phyloP scores from a whole-genome alignment of 1,284 basidiomycete species.

The Porogramme epimiltina region DNA sequence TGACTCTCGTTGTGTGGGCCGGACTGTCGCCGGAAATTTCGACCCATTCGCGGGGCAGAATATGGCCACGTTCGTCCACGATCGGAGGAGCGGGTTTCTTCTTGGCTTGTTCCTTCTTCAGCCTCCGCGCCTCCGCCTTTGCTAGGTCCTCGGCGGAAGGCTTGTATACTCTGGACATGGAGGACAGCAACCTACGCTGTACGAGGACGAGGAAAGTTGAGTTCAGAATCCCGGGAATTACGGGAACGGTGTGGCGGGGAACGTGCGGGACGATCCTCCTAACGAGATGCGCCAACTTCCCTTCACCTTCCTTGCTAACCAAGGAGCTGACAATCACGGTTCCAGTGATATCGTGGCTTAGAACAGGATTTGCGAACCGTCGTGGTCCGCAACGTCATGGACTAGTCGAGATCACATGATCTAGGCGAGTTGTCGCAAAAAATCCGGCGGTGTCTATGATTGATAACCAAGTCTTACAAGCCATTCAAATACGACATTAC shows the following conservation, averaged over 20 bases:
- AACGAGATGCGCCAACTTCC: too few relatives aligned
- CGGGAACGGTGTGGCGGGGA: too few relatives aligned
- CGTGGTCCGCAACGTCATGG: too few relatives aligned
- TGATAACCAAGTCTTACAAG: conserved; percentile 13
- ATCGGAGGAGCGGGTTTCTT: conserved; percentile 13
- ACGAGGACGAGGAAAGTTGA: too few relatives aligned
- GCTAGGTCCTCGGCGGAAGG: conserved; percentile 60
- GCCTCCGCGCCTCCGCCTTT: conserved; percentile 53
- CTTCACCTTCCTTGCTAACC: too few relatives aligned
- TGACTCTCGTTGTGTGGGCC: conserved; percentile 46
- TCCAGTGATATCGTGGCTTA: too few relatives aligned
- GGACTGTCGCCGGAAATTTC: conserved; percentile 27
- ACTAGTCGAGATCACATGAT: conserved; percentile 14
- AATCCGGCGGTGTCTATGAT: conserved; percentile 4
- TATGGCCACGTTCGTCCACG: conserved; percentile 33
- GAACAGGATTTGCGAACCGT: too few relatives aligned
- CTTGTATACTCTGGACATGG: conserved; percentile 23
- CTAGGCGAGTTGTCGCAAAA: background rate
- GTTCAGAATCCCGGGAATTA: background rate
- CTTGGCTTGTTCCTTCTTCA: conserved; percentile 41
- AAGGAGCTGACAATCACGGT: too few relatives aligned
- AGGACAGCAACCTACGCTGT: background rate
- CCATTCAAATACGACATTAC: conserved; percentile 16
- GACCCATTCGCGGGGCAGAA: conserved; percentile 58
- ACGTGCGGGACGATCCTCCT: too few relatives aligned